Evolutionary conservation across 306 rosid genomes (phyloP), one percentile per base, ranked within the genome.

Genomic region (Astragalus glycyphyllos): DNA sequence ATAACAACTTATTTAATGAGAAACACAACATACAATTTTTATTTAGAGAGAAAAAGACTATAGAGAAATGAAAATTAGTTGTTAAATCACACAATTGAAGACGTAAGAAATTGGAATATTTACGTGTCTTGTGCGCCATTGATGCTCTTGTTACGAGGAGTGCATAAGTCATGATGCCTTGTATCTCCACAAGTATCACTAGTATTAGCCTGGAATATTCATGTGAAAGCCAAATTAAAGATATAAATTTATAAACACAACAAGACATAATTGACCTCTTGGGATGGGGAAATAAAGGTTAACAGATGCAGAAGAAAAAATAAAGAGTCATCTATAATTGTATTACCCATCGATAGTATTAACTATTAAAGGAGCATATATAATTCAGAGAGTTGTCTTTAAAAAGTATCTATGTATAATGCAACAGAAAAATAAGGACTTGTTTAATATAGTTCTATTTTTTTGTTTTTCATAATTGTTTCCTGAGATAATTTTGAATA

Each of bases 51-150:
- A 29, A 10, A 75, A 5, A 23, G 5, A 51, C 1, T 7, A 8
- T 40, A 64, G 4, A 32, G 41, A 20, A 8, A 14, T 20, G 29
- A 23, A 23, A 23, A 23, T 1, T 23, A 23, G 42, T 12, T 37
- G 11, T 48, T 17, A 11, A 37, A 35, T 2, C 59, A n/a, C 1
- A n/a, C 1, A 14, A 20, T 62, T 59, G 37, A 68, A 42, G 5
- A 72, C 16, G 5, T 14, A 69, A 46, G 20, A 29, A 4, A 55
- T 53, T 45, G 11, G 47, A 76, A 60, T 49, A 61, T 17, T 67
- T 84, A 81, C 84, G 17, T 75, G 73, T 81, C 84, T 49, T 75
- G 76, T 13, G 82, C 86, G 7, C 86, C 86, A 13, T 78, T 78
- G 3, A 1, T 16, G 45, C 86, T 81, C 48, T 68, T 75, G 45